phyloP scores from a whole-genome alignment of 495 filamentous ascomycete genomes.

The Lasiosphaeria ovina region DNA sequence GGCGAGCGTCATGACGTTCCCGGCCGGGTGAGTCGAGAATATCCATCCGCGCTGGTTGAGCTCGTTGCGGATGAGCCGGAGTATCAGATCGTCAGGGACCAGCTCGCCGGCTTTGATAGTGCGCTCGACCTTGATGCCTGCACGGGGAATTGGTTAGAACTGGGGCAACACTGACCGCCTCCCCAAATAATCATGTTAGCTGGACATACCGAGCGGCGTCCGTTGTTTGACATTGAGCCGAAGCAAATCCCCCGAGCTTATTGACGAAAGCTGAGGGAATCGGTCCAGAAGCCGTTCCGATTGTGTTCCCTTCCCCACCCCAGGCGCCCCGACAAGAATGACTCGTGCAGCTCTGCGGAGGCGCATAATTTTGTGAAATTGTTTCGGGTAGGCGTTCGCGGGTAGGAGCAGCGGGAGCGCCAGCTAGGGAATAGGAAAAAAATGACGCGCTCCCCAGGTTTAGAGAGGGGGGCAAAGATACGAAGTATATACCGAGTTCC shows the following conservation, averaged over 20 bases:
- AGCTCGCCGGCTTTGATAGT: slow-evolving; percentile 81
- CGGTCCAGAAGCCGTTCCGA: slow-evolving; percentile 80
- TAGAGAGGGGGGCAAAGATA: neutral
- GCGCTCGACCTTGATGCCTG: slow-evolving; percentile 84
- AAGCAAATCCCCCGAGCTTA: slow-evolving; percentile 91
- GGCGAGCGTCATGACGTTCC: slow-evolving; percentile 43
- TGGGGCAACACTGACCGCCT: neutral
- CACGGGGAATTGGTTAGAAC: slow-evolving; percentile 3
- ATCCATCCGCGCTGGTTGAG: slow-evolving; percentile 83
- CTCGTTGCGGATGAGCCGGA: slow-evolving; percentile 86
- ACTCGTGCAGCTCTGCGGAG: slow-evolving; percentile 83
- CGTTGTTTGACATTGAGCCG: slow-evolving; percentile 86
- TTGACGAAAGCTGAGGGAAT: slow-evolving; percentile 84
- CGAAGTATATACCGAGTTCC: slow-evolving; percentile 2
- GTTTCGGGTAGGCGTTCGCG: neutral
- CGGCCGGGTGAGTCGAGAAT: slow-evolving; percentile 32
- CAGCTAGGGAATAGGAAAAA: neutral
- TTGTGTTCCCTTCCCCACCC: slow-evolving; percentile 91
- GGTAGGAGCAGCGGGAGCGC: slow-evolving; percentile 1
- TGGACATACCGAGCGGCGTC: slow-evolving; percentile 73
- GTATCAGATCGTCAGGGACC: slow-evolving; percentile 85
- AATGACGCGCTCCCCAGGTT: neutral
- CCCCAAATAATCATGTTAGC: too few relatives aligned
- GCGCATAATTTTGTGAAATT: slow-evolving; percentile 41
- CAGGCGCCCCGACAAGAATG: slow-evolving; percentile 94